Conservation (phyloP, 495 filamentous ascomycete genomes). For the Lepidopterella palustris region DNA sequence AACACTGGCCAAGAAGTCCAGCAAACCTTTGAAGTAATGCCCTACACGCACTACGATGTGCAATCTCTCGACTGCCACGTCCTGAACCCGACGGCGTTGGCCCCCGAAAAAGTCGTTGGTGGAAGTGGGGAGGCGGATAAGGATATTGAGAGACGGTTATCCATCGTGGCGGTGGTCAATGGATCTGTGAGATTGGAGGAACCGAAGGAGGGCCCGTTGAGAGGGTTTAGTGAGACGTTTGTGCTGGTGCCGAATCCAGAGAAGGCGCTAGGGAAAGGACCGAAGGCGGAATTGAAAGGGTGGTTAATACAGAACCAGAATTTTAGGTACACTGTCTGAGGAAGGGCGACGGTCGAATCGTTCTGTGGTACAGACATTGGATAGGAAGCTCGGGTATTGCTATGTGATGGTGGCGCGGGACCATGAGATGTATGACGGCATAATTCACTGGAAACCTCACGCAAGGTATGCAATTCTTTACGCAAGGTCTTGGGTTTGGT, state of each 20-base stretch:
- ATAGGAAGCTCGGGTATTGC: too few relatives aligned
- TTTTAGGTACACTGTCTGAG: slow-evolving; percentile 43
- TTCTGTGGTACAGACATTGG: neutral
- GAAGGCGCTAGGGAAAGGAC: slow-evolving; percentile 41
- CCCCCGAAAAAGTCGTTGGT: slow-evolving; percentile 36
- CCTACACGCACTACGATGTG: slow-evolving; percentile 53
- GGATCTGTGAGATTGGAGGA: slow-evolving; percentile 61
- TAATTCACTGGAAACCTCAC: too few relatives aligned
- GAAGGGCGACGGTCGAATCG: neutral
- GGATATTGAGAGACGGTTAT: slow-evolving; percentile 49
- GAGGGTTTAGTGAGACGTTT: slow-evolving; percentile 67
- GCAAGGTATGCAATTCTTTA: too few relatives aligned
- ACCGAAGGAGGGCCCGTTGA: slow-evolving; percentile 47
- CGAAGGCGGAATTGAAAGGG: slow-evolving; percentile 37
- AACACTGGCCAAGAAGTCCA: slow-evolving; percentile 52
- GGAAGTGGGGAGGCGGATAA: slow-evolving; percentile 28
- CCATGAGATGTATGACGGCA: too few relatives aligned
- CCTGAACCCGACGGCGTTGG: slow-evolving; percentile 52
- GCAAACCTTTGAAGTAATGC: slow-evolving; percentile 57
- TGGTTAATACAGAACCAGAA: slow-evolving; percentile 72
- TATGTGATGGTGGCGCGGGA: too few relatives aligned
- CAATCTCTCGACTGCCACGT: slow-evolving; percentile 66
- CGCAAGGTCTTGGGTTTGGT: too few relatives aligned
- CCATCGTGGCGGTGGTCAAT: slow-evolving; percentile 59
- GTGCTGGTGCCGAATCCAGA: slow-evolving; percentile 71